These are phyloP conservation scores for Phyllosticta paracitricarpa DNA, from an alignment of 2,329 filamentous ascomycete species.

Conservation along the genomic window DNA sequence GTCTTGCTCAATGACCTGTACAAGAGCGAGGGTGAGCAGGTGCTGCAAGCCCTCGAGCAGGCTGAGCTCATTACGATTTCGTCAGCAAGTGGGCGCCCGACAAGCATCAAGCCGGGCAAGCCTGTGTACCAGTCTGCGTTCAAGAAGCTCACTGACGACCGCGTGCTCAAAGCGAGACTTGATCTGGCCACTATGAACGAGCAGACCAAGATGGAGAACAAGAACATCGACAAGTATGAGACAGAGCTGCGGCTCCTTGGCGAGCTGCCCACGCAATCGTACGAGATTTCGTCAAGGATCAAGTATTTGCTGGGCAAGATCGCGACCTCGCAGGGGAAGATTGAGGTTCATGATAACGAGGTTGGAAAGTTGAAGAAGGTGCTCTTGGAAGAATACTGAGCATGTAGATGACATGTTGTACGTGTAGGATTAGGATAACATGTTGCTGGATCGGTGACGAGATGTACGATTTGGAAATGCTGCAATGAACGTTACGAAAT, in stretches of 20 bases:
- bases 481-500: neutral
- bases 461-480: neutral
- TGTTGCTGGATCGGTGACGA: neutral
- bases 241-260: slow-evolving; percentile 64
- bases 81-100: slow-evolving; percentile 65
- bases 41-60: slow-evolving; percentile 70
- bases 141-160: slow-evolving; percentile 57
- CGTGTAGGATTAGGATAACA: neutral
- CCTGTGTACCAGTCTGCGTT: slow-evolving; percentile 85
- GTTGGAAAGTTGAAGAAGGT: slow-evolving; percentile 63
- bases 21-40: slow-evolving; percentile 59
- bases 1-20: slow-evolving; percentile 70
- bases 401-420: neutral
- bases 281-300: slow-evolving; percentile 55
- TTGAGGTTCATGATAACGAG: slow-evolving; percentile 63
- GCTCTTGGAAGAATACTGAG: slow-evolving; percentile 43
- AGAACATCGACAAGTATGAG: slow-evolving; percentile 69
- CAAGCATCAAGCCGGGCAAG: slow-evolving; percentile 66
- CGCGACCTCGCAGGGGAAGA: slow-evolving; percentile 61
- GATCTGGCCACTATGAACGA: slow-evolving; percentile 57
- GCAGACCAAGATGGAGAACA: slow-evolving; percentile 60
- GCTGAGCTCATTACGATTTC: slow-evolving; percentile 76
- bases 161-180: slow-evolving; percentile 62
- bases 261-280: slow-evolving; percentile 56
- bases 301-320: slow-evolving; percentile 67